Percentiles rank a stretch among this genome's conserved stretches.
Evolutionary conservation across 2,329 filamentous ascomycete species (phyloP).

Genomic region (Zasmidium angulare): DNA sequence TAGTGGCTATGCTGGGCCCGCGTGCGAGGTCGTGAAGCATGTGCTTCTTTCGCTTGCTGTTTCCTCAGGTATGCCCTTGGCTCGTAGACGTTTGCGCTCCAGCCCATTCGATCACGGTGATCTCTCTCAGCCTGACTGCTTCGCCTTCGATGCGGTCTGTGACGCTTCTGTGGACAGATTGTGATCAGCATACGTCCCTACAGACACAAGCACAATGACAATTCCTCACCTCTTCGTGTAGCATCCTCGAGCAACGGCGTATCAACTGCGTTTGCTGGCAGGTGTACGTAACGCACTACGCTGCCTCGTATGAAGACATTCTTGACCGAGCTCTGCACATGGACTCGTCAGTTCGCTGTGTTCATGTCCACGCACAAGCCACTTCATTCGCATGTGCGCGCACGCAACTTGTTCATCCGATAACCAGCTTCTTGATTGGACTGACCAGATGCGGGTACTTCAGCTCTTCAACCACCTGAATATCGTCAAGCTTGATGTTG

Average conservation of each 20-base stretch:
- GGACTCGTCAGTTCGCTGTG: not conserved
- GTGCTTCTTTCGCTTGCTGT: not conserved
- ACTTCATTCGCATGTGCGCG: not conserved
- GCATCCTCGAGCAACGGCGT: slow-evolving; percentile 86
- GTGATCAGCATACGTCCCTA: slow-evolving; percentile 1
- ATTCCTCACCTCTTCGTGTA: slow-evolving; percentile 70
- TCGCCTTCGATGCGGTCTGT: slow-evolving; percentile 38
- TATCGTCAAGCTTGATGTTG: slow-evolving; percentile 98
- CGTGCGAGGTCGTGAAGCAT: not conserved
- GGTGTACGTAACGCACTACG: slow-evolving; percentile 88
- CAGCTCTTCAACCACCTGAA: slow-evolving; percentile 85
- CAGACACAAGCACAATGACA: not conserved
- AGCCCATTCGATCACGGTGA: not conserved
- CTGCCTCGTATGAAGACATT: slow-evolving; percentile 95
- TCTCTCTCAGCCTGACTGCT: slow-evolving; percentile 22
- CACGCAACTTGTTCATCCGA: not conserved
- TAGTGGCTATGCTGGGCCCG: not conserved
- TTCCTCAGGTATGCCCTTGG: not conserved
- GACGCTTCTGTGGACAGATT: slow-evolving; percentile 25
- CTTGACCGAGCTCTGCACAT: slow-evolving; percentile 70
- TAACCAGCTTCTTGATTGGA: slow-evolving; percentile 11
- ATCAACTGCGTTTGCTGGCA: slow-evolving; percentile 80
- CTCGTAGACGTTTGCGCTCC: not conserved
- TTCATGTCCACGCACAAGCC: not conserved
- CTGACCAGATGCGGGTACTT: slow-evolving; percentile 89